Evolutionary conservation across 768 basidiomycete species (phyloP), one percentile per base, ranked within the genome.

Genomic region (Leccinum imitatum): DNA sequence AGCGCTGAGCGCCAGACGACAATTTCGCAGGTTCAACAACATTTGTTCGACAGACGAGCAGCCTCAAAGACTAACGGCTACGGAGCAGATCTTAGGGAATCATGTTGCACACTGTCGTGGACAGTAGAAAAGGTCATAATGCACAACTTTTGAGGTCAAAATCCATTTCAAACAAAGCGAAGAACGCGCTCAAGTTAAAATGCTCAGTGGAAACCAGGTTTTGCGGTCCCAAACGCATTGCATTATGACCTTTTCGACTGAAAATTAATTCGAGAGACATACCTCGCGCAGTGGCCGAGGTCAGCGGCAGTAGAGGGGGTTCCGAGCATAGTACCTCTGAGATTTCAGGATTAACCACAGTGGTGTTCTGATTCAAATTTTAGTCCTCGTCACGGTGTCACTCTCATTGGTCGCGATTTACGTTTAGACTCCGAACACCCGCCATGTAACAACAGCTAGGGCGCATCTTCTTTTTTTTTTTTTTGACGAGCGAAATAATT

Each of bases 111-210:
- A 2, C 13, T 13, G 2, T 21, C 13, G 31, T 57, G 41, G 53
- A 57, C 60, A 65, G 61, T 70, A 63, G 61, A 67, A 67, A 70
- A 67, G 54, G 68, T 59, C 68, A 70, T 62, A 70, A 69, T 69
- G 68, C 68, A 69, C 25, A 48, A 67, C 65, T 57, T 68, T 65
- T 61, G 59, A 59, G 58, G 37, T 61, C 67, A 60, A 63, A 64
- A 61, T 62, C 57, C 14, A 60, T 60, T 47, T 55, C 33, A 52
- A 59, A 48, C 57, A 23, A 60, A 54, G 53, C 50, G 19, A 57
- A 56, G 51, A 41, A 57, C 57, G 15, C 21, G 33, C 47, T 35
- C 46, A 25, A 55, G 47, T 47, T 41, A 17, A 44, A 57, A 46
- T 54, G 57, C 59, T 66, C 31, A 39, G 56, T 44, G 61, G 25